Base-by-base conservation (phyloP, 2,329 filamentous ascomycete genomes). In the Fusarium guadeloupense region DNA sequence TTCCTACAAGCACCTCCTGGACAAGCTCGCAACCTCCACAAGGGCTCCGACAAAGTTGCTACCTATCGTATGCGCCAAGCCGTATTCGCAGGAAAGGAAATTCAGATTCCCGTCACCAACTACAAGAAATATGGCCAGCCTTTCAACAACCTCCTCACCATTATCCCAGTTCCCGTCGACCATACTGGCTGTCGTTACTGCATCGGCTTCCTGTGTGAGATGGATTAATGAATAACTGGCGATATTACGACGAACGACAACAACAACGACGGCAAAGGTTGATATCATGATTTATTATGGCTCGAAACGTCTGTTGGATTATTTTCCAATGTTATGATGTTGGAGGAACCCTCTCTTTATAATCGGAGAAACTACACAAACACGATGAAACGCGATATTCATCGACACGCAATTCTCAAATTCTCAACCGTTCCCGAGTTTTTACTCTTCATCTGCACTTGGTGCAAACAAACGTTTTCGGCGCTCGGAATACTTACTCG, bases 91-190 rank as follows among this genome's bases (percentile, higher is more conserved):
- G 76, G 77, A 35, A 54, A 70, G 25, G 84, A 86, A 69, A 67
- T 84, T 6, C 80, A 83, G 49, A 64, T 83, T 5, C 70, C 78
- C 30, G 72, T 96, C 13, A 88, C 89, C 71, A 96, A 96, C 72
- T 96, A 93, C 73, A 86, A 89, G 62, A 91, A 92, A 76, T 88
- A 90, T 44, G 92, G 93, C 1, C 84, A 91, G 66, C 82, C 83
- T 0, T 96, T 96, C 71, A 89, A 89, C 80, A 96, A 96, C 67
- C 72, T 93, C 12, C 80, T 96, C 46, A 92, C 89, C n/a, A 92
- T 96, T 80, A 90, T 96, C 47, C 92, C 92, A 0, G 86, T 96
- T 28, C 78, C 80, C 3, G 89, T 87, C 83, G 85, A 91, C 34
- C 82, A 83, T 2, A 79, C 83, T 13, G 83, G 85, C 10, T 85